Conservation (phyloP, 371 early-diverging fungal species). For the Parasitella parasitica region DNA sequence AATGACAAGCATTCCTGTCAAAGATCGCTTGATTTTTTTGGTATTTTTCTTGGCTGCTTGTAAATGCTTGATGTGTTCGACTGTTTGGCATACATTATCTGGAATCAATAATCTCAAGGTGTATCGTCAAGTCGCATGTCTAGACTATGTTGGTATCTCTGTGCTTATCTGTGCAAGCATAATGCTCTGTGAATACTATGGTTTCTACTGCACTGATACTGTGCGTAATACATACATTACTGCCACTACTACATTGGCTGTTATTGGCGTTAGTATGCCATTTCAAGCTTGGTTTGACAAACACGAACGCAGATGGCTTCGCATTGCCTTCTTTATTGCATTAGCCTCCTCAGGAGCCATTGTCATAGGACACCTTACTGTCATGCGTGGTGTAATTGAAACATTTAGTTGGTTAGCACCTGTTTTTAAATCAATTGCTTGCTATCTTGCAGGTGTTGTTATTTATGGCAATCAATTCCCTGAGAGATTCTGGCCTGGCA, state of each 20-base stretch:
- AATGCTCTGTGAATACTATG: conserved; percentile 64
- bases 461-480: conserved; percentile 75
- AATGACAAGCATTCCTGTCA: conserved; percentile 49
- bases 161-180: conserved; percentile 68
- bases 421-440: conserved; percentile 40
- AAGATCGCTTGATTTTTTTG: conserved; percentile 57
- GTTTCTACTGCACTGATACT: conserved; percentile 71
- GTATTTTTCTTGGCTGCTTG: conserved; percentile 65
- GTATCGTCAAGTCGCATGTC: conserved; percentile 54
- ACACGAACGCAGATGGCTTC: conserved; percentile 44
- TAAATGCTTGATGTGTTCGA: conserved; percentile 73
- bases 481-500: conserved; percentile 73
- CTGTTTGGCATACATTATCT: conserved; percentile 70
- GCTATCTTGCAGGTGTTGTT: conserved; percentile 43
- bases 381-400: conserved; percentile 54
- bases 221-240: conserved; percentile 66
- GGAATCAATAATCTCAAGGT: conserved; percentile 71
- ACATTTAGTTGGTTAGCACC: conserved; percentile 47
- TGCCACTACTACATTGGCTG: conserved; percentile 46
- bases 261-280: conserved; percentile 46
- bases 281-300: conserved; percentile 51
- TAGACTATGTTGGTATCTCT: conserved; percentile 86
- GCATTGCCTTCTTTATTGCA: conserved; percentile 52
- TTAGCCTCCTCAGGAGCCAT: conserved; percentile 66
- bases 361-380: conserved; percentile 59